Evolutionary conservation across 1,139 yeast genomes (phyloP).

Genomic region (Taphrina pruni): DNA sequence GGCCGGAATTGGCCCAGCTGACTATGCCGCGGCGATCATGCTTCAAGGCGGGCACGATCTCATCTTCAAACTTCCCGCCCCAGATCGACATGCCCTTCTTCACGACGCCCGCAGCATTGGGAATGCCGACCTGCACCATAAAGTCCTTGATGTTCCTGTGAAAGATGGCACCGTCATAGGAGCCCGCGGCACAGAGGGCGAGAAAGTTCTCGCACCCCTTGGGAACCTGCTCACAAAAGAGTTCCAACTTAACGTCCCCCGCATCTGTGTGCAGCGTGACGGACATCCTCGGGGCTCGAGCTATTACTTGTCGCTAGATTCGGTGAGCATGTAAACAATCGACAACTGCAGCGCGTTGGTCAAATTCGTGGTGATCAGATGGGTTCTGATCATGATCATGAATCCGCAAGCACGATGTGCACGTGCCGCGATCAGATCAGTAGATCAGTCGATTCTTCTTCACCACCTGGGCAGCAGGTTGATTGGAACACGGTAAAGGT

Average conservation of each 20-base stretch:
- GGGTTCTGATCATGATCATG: too few relatives aligned
- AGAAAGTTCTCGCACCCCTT: constrained; percentile 56
- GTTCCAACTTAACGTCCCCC: constrained; percentile 55
- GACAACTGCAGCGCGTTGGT: too few relatives aligned
- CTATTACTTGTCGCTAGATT: too few relatives aligned
- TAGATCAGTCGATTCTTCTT: background rate
- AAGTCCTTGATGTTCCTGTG: constrained; percentile 56
- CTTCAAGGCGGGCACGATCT: constrained; percentile 55
- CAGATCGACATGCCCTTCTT: constrained; percentile 61
- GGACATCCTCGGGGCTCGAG: constrained; percentile 2
- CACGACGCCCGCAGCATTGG: constrained; percentile 55
- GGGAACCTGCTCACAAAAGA: constrained; percentile 56
- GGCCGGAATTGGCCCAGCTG: constrained; percentile 59
- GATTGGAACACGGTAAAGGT: background rate
- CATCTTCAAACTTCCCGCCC: constrained; percentile 62
- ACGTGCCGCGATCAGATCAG: constrained; percentile 1
- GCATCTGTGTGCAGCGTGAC: constrained; percentile 53
- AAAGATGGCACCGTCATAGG: constrained; percentile 55
- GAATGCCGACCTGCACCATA: constrained; percentile 42
- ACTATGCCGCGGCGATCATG: constrained; percentile 56
- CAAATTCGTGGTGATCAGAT: too few relatives aligned
- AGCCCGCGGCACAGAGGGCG: constrained; percentile 60
- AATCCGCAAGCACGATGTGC: background rate
- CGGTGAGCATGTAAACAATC: too few relatives aligned
- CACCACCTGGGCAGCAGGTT: too few relatives aligned